phyloP scores from a whole-genome alignment of 352 stramenopile genomes.

The Phytophthora vignae region DNA sequence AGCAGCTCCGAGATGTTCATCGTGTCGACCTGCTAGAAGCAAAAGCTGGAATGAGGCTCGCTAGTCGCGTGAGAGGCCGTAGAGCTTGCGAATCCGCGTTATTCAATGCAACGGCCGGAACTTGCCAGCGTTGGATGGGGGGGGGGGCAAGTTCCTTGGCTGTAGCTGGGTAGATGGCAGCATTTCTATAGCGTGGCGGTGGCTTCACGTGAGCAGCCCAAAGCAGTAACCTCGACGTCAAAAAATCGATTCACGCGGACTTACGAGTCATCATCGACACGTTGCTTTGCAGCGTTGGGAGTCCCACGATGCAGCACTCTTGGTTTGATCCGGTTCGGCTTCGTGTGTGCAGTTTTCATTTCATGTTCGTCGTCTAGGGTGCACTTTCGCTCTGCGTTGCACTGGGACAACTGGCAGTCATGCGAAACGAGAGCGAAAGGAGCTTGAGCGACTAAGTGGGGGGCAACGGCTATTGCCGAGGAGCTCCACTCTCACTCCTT shows the following conservation, averaged over 20 bases:
- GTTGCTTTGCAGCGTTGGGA: no score
- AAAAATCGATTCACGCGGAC: no score
- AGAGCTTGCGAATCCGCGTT: not conserved
- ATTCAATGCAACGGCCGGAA: not conserved
- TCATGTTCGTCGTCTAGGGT: not conserved
- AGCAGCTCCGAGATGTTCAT: constrained; percentile 11
- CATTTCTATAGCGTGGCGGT: no score
- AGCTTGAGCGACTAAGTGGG: not conserved
- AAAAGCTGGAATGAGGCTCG: not conserved
- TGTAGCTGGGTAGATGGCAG: no score
- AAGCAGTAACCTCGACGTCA: no score
- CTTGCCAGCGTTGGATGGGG: not conserved
- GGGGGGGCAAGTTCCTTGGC: not conserved
- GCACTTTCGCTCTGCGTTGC: no score
- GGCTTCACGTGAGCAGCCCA: no score
- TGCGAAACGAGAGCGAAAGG: not conserved
- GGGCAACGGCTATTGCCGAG: no score
- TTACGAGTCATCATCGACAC: no score
- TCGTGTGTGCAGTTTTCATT: not conserved
- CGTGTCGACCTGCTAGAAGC: not conserved
- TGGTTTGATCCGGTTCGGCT: no score
- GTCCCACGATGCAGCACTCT: no score
- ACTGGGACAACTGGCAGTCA: not conserved
- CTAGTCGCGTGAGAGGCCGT: not conserved
- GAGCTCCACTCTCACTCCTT: not conserved